A percentile compares a stretch with the other conserved stretches of the same genome.
These are phyloP conservation scores for Glycine latifolia DNA, from an alignment of 306 rosid genomes.

Conservation along the genomic window DNA sequence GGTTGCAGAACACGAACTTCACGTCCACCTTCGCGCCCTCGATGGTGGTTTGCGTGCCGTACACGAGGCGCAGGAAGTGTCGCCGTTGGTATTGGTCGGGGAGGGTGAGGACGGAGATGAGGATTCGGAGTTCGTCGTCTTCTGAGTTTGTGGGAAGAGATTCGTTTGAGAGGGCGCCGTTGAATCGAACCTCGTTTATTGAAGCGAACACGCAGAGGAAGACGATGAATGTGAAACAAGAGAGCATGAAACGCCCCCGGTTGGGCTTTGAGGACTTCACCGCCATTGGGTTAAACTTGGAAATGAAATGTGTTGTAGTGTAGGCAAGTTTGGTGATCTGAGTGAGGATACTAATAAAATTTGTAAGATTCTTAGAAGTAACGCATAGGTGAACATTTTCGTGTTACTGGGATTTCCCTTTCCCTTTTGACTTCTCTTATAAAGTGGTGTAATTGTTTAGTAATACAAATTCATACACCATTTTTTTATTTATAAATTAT, in stretches of 20 bases:
- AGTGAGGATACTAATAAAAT: constrained; percentile 42
- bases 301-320: not conserved
- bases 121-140: constrained; percentile 67
- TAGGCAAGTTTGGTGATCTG: not conserved
- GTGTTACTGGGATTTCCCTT: constrained; percentile 9
- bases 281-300: constrained; percentile 22
- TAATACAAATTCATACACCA: not conserved
- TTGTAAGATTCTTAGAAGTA: constrained; percentile 53
- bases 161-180: constrained; percentile 42
- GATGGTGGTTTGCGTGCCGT: constrained; percentile 65
- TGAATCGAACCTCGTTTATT: constrained; percentile 71
- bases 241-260: constrained; percentile 54
- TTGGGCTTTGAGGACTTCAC: constrained; percentile 52
- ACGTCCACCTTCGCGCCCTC: constrained; percentile 72
- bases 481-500: not conserved
- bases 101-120: constrained; percentile 82
- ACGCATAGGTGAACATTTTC: constrained; percentile 57
- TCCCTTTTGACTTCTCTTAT: constrained; percentile 61
- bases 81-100: constrained; percentile 94
- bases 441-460: not conserved
- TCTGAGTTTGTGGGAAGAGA: not conserved
- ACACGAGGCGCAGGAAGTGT: constrained; percentile 89
- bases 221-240: constrained; percentile 60
- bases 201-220: constrained; percentile 77
- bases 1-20: constrained; percentile 88